Evolutionary conservation across 164 flowering plant genomes (phyloP), one percentile per base, ranked within the genome.

Genomic region (Warburgia ugandensis): DNA sequence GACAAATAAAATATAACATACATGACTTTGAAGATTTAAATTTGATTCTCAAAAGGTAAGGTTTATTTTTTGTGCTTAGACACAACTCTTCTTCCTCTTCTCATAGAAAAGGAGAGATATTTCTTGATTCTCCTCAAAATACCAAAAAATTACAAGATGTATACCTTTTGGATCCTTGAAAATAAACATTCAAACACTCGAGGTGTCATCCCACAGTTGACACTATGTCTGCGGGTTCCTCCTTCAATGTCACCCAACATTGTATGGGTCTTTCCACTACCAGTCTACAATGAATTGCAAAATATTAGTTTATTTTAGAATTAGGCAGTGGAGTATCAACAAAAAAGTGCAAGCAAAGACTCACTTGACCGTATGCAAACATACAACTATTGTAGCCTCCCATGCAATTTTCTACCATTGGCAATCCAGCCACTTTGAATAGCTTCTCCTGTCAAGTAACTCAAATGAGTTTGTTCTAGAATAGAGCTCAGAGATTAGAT

Each of bases 351-450:
- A 23, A 30, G 42, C 10, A 9, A 23, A 45, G 4, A 50, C 84
- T 76, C 57, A 94, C 99, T 67, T 94, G 99, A 12, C 99, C 97
- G 68, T 94, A 94, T 6, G 99, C 99, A 68, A 94, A 94, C 94
- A 94, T 84, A 68, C 99, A 94, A 52, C 99, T 94, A 56, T 94
- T 94, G 72, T 94, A 94, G 32, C 99, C 99, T 52, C 66, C 86
- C 74, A 94, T 68, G 48, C 94, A 84, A 56, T 94, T 94, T 9
- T 94, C 99, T 46, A 94, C 99, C 99, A 94, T 89, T 1, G 97
- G 85, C 51, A 89, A 67, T 51, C 97, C 99, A 66, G 97, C 95
- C 56, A 83, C 88, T 68, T 80, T 89, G 50, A 94, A 94, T 31
- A 94, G 59, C 58, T 75, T 86, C 68, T 94, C 99, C 99, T 94